Base-by-base conservation (phyloP, 2,329 filamentous ascomycete species). In the Botrytis paeoniae region DNA sequence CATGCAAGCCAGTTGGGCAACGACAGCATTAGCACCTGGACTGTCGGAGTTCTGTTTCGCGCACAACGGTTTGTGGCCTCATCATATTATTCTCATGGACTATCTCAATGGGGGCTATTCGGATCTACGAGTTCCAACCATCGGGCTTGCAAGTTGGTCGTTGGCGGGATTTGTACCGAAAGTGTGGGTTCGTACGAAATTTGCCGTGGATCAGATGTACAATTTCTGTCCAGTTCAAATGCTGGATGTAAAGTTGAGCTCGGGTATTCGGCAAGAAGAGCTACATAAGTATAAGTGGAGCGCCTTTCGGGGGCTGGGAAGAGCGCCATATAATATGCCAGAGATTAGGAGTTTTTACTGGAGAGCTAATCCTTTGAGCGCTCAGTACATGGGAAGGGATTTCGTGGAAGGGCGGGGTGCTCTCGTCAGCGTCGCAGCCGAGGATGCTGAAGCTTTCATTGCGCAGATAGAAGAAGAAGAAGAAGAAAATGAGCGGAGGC, bases 391-490 rank as follows among this genome's bases (percentile, higher is more conserved):
- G 16, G 62, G 62, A n/a, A 1, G 0, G 25, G 18, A 9, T 2
- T 63, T 63, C 16, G 4, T 64, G 7, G 3, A 65, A 29, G 51
- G 48, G 70, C 14, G 4, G 20, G 1, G 9, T 2, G 4, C 32
- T 60, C 1, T 37, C 2, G 1, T 22, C 0, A 2, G 1, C 1
- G 1, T 3, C 4, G 0, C 2, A 1, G 18, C 0, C 10, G 8
- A 7, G 16, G 32, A 61, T 2, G 32, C 4, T 16, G 32, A 16
- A 20, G 20, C 9, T 25, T 9, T 4, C 35, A 1, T 1, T 25
- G 18, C 9, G 22, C 45, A 51, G 22, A 4, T 5, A 10, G 22
- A 10, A 22, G 9, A 0, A 25, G 45, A 51, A 22, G 4, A 25
- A 51, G 22, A 25, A 22, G 22, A 43, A 14, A 6, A 18, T 43